Conservation (phyloP, 2,329 filamentous ascomycete species). For the Graphilbum fragrans region DNA sequence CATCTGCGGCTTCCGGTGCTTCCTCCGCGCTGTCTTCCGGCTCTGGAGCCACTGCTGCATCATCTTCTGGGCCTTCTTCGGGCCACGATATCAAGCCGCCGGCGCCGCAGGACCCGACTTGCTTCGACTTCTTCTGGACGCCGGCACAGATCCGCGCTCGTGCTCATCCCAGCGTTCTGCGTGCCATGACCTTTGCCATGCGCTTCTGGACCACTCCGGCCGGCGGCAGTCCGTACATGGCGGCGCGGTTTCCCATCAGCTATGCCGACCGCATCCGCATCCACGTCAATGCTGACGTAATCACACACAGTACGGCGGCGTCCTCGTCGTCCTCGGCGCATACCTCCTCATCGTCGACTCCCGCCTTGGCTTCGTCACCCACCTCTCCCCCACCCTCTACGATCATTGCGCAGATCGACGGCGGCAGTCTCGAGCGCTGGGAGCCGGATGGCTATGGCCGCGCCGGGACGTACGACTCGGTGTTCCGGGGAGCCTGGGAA, state of each 20-base stretch:
- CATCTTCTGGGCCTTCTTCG: too few species aligned
- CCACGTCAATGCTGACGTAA: constrained; percentile 26
- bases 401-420: constrained; percentile 56
- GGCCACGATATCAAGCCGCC: constrained; percentile 36
- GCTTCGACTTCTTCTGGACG: constrained; percentile 65
- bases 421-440: constrained; percentile 61
- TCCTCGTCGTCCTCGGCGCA: background rate
- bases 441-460: constrained; percentile 55
- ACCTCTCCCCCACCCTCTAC: constrained; percentile 19
- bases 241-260: constrained; percentile 48
- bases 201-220: constrained; percentile 45
- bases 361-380: too few species aligned
- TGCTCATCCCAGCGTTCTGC: constrained; percentile 50
- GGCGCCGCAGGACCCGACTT: constrained; percentile 50
- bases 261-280: constrained; percentile 61
- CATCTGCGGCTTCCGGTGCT: too few species aligned
- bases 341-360: too few species aligned
- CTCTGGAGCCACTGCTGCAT: too few species aligned
- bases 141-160: constrained; percentile 57
- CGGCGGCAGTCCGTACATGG: constrained; percentile 33
- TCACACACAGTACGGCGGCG: constrained; percentile 1
- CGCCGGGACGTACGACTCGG: constrained; percentile 39
- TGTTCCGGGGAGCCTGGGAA: constrained; percentile 44
- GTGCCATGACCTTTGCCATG: constrained; percentile 55
- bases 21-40: too few species aligned